Conservation (phyloP, 2,329 filamentous ascomycete species). For the Fusarium duplospermum region DNA sequence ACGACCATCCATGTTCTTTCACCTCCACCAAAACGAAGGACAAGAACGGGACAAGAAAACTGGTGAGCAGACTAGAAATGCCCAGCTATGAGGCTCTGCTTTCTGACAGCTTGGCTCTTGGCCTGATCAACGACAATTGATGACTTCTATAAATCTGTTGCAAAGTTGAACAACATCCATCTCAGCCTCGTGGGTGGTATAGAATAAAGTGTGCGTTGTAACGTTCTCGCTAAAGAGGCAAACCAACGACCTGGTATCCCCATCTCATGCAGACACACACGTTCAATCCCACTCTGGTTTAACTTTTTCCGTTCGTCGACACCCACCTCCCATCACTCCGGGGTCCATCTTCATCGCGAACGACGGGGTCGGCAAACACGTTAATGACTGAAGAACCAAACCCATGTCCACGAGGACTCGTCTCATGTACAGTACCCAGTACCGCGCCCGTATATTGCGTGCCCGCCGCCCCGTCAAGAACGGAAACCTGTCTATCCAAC, state of each 20-base stretch:
- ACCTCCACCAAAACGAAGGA: not conserved
- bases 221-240: not conserved
- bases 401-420: conserved; percentile 7
- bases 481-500: not conserved
- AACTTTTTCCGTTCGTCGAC: not conserved
- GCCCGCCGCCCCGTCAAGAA: conserved; percentile 27
- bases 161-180: not conserved
- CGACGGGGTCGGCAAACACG: not conserved
- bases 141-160: not conserved
- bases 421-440: conserved; percentile 26
- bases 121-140: not conserved
- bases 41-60: conserved; percentile 5
- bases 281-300: not conserved
- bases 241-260: not conserved
- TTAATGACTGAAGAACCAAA: not conserved
- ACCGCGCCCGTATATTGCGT: too few species aligned
- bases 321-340: not conserved
- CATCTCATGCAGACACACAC: not conserved
- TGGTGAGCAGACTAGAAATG: not conserved
- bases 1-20: not conserved
- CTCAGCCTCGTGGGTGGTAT: not conserved
- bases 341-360: not conserved
- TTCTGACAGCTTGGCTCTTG: conserved; percentile 1
- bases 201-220: conserved; percentile 1
- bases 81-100: conserved; percentile 35